Conservation (phyloP, 345 rosid species). For the Viola odorata region DNA sequence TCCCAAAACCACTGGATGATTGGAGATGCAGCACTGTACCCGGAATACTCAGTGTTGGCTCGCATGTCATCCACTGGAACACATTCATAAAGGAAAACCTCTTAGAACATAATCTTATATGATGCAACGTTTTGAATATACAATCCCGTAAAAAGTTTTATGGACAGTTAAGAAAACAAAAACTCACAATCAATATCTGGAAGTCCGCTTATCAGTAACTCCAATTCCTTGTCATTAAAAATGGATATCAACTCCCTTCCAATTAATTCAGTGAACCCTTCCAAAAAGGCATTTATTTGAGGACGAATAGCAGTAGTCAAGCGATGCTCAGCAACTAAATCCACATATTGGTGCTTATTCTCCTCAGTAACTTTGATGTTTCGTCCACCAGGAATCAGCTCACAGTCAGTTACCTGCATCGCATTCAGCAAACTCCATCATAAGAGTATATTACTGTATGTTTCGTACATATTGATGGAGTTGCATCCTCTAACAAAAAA, state of each 20-base stretch:
- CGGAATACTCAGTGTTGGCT: constrained; percentile 86
- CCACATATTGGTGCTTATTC: constrained; percentile 88
- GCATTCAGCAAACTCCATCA: constrained; percentile 7
- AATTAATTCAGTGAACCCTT: constrained; percentile 81
- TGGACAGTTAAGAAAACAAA: too few species aligned
- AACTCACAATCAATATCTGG: constrained; percentile 92
- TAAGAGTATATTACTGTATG: too few species aligned
- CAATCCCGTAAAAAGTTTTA: too few species aligned
- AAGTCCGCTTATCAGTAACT: constrained; percentile 87
- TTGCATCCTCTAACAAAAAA: neutral
- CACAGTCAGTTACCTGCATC: constrained; percentile 87
- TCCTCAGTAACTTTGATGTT: constrained; percentile 91
- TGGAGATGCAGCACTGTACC: constrained; percentile 87
- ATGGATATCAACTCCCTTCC: constrained; percentile 71
- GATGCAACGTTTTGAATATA: neutral
- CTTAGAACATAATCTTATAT: constrained; percentile 5
- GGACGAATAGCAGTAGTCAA: constrained; percentile 97
- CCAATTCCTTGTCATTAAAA: constrained; percentile 91
- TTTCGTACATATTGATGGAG: too few species aligned
- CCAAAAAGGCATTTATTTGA: constrained; percentile 87
- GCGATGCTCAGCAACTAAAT: constrained; percentile 83
- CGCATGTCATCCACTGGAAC: constrained; percentile 88
- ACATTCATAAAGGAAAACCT: constrained; percentile 4
- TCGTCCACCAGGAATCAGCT: constrained; percentile 84
- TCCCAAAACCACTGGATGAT: constrained; percentile 99